A percentile compares a stretch with the other conserved stretches of the same genome.
phyloP scores from a whole-genome alignment of 768 basidiomycete genomes.

The Pleurotus citrinopileatus region DNA sequence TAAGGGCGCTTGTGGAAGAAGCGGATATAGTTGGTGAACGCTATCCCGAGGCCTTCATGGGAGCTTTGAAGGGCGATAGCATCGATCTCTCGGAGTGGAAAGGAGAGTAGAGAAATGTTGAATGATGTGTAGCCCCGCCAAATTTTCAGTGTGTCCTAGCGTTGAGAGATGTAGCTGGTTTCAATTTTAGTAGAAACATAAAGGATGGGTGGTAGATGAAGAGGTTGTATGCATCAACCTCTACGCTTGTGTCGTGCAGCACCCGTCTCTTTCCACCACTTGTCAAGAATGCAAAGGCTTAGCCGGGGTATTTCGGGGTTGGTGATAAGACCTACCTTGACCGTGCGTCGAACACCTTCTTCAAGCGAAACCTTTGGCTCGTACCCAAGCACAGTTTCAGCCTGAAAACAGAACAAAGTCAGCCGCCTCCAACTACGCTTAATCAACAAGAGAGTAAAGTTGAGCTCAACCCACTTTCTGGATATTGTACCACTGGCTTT shows the following conservation, averaged over 20 bases:
- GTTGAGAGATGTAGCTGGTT: too few species aligned
- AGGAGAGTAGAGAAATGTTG: constrained; percentile 12
- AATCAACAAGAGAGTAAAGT: neutral
- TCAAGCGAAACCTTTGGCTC: constrained; percentile 45
- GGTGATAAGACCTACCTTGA: constrained; percentile 7
- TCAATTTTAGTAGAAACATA: too few species aligned
- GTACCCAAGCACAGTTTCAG: constrained; percentile 47
- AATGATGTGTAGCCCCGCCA: too few species aligned
- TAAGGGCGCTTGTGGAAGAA: constrained; percentile 17
- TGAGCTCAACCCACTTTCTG: constrained; percentile 29
- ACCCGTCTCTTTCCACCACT: constrained; percentile 16
- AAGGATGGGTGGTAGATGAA: too few species aligned
- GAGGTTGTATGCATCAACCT: too few species aligned
- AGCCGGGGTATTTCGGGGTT: too few species aligned
- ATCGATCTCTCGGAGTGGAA: constrained; percentile 18
- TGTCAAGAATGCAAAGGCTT: too few species aligned
- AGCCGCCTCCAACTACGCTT: neutral
- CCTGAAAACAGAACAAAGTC: constrained; percentile 14
- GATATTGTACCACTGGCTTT: constrained; percentile 48
- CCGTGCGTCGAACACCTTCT: constrained; percentile 39
- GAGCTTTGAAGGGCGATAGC: constrained; percentile 17
- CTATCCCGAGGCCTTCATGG: constrained; percentile 15
- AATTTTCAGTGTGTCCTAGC: too few species aligned
- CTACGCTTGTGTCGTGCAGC: constrained; percentile 9
- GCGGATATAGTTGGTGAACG: constrained; percentile 22